Evolutionary conservation across 352 stramenopile genomes (phyloP), one percentile per base, ranked within the genome.

Genomic region (Globisporangium parvum): DNA sequence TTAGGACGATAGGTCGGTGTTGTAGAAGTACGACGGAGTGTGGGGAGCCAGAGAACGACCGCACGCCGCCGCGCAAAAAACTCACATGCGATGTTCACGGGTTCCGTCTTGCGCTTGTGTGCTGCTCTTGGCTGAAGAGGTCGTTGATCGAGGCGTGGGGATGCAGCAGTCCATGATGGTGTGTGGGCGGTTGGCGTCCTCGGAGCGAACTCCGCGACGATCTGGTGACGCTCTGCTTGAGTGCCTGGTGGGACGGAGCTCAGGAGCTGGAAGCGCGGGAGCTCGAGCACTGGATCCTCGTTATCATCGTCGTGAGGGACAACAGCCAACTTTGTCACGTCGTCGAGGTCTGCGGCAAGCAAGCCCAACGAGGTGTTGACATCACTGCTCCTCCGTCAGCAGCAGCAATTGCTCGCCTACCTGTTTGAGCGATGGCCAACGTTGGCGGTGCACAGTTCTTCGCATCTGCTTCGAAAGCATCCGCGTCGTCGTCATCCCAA

Each of bases 1-100:
- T 41, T 61, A 61, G 55, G 55, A 57, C 45, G 28, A 49, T 53
- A 57, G 45, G 33, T 63, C 57, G 33, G 51, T 57, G 57, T 57
- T 57, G 49, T 63, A 49, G 57, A 63, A 51, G 57, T 63, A 56
- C 18, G 39, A 21, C 8, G n/a, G n/a, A n/a, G n/a, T n/a, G 39
- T 45, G 5, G 39, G 15, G 39, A 18, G 2, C 10, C 2, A 45
- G 39, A 9, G 41, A 15, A 20, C 2, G 41, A 47, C 18, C 5
- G n/a, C 18, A 18, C 10, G 31, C 31, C 31, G 31, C 31, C 31
- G 31, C 31, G 31, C 31, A 8, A 37, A 12, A 8, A 12, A 37
- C 31, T 37, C 31, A 37, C 31, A 12, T 37, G 31, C 10, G 31
- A 12, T 12, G 31, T 2, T 37, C 31, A 37, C 31, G 4, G 6